Evolutionary conservation across 2,329 filamentous ascomycete species (phyloP), one percentile per base, ranked within the genome.

Genomic region (Camptophora hylomeconis): DNA sequence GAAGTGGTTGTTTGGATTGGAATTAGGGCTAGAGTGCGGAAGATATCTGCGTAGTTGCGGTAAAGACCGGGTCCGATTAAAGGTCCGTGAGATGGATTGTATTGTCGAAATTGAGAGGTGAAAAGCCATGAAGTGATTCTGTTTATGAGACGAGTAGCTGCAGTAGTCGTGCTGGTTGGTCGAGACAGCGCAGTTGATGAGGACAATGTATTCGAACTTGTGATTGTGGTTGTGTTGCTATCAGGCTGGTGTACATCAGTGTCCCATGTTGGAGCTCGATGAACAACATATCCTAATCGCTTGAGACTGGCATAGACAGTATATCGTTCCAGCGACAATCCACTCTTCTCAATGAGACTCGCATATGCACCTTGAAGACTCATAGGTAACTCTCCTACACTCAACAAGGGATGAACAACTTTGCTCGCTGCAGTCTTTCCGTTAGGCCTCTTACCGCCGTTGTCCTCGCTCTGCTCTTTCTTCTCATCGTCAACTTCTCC

Each of bases 281-380:
- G 62, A 11, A 95, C 71, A 27, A 78, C 70, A 57, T 92, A 95
- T 11, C 89, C 87, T 19, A 72, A 63, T 28, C 89, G 69, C 50
- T 79, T 89, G 44, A 98, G 61, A 30, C 84, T 77, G 1, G 83
- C 69, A 51, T 86, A 98, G 16, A 95, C 87, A 27, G 80, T 80
- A 45, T 83, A 95, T 46, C 82, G 74, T 42, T 92, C 82, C 35
- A 94, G 60, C 0, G 67, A 72, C 40, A 76, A 42, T 7, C 63
- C 66, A 16, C 56, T 76, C 14, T 69, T 61, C 2, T 83, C 83
- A 39, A 93, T 69, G 30, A 93, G 74, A 13, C 83, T 68, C 4
- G 86, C 72, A 59, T 95, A 95, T 1, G 84, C 84, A 5, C 80
- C 86, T 52, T 95, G 82, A 20, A 95, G 58, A 53, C 81, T 92